Percentiles rank a stretch among this genome's conserved stretches.
These are phyloP conservation scores for Neurospora intermedia DNA, from an alignment of 495 filamentous ascomycete genomes.

Conservation along the genomic window DNA sequence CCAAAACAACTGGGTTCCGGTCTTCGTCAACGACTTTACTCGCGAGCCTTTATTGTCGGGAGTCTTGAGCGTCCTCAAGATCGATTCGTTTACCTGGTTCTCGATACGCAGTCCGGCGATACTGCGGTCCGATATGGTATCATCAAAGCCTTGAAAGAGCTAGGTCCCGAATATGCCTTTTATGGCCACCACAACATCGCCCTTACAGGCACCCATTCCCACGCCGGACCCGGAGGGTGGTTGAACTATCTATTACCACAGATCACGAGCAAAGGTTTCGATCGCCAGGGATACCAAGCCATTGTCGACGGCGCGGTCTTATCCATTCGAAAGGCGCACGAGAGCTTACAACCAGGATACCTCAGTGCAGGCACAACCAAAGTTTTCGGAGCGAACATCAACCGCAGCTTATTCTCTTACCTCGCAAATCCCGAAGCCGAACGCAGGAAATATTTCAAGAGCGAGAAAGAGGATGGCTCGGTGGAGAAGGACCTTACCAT, in stretches of 20 bases:
- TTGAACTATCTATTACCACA: slow-evolving; percentile 93
- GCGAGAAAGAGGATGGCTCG: slow-evolving; percentile 45
- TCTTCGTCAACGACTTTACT: slow-evolving; percentile 80
- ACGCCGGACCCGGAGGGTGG: slow-evolving; percentile 89
- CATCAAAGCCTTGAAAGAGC: slow-evolving; percentile 51
- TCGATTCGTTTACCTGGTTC: slow-evolving; percentile 77
- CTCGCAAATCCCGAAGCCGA: slow-evolving; percentile 79
- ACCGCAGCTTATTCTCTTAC: slow-evolving; percentile 84
- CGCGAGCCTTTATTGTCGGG: slow-evolving; percentile 83
- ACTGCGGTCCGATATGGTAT: slow-evolving; percentile 85
- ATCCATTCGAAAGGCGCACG: slow-evolving; percentile 75
- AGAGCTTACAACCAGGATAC: slow-evolving; percentile 57
- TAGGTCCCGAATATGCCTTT: slow-evolving; percentile 58
- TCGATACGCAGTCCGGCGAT: slow-evolving; percentile 84
- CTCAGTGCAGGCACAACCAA: slow-evolving; percentile 66
- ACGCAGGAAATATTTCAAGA: slow-evolving; percentile 56
- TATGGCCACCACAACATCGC: slow-evolving; percentile 83
- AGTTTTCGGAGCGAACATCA: slow-evolving; percentile 75
- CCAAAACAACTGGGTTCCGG: slow-evolving; percentile 78
- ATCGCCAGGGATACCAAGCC: slow-evolving; percentile 78
- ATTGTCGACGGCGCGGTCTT: slow-evolving; percentile 79
- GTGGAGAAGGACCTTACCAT: slow-evolving; percentile 85
- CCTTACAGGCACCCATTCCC: slow-evolving; percentile 86
- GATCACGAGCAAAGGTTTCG: slow-evolving; percentile 82
- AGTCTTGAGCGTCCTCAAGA: slow-evolving; percentile 52